phyloP scores from a whole-genome alignment of 306 rosid species.

The Gynostemma pentaphyllum region DNA sequence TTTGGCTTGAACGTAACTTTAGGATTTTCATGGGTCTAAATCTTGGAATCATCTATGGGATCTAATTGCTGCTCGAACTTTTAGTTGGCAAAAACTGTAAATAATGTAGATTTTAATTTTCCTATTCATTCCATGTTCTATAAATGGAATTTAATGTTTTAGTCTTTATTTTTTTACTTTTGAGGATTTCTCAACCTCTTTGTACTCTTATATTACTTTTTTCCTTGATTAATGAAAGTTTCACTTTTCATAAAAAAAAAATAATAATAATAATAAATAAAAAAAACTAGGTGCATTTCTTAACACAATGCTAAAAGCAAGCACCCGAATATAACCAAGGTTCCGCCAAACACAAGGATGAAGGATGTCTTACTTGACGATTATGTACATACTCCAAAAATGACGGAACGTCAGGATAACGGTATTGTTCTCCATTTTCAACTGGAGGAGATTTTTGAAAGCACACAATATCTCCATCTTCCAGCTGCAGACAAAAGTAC shows the following conservation, averaged over 20 bases:
- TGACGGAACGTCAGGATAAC: slow-evolving; percentile 87
- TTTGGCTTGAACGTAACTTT: too few relatives aligned
- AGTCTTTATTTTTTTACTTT: too few relatives aligned
- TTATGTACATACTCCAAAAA: slow-evolving; percentile 89
- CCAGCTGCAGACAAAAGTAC: slow-evolving; percentile 43
- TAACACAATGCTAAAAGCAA: background rate
- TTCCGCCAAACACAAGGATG: background rate
- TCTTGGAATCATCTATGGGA: too few relatives aligned
- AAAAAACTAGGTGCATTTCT: background rate
- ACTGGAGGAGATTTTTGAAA: slow-evolving; percentile 55
- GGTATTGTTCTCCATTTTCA: slow-evolving; percentile 38
- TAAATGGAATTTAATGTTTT: too few relatives aligned
- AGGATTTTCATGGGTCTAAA: too few relatives aligned
- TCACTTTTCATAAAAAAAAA: background rate
- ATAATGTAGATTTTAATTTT: too few relatives aligned
- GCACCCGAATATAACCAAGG: background rate
- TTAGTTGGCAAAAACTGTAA: too few relatives aligned
- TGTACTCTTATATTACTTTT: too few relatives aligned
- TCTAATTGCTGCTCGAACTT: too few relatives aligned
- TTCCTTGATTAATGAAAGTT: too few relatives aligned
- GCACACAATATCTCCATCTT: slow-evolving; percentile 94
- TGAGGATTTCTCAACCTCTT: too few relatives aligned
- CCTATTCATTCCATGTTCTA: too few relatives aligned
- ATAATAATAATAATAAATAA: background rate
- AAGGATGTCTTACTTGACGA: slow-evolving; percentile 55